These are phyloP conservation scores for Stephania cephalantha DNA, from an alignment of 164 flowering plant species.

Conservation along the genomic window DNA sequence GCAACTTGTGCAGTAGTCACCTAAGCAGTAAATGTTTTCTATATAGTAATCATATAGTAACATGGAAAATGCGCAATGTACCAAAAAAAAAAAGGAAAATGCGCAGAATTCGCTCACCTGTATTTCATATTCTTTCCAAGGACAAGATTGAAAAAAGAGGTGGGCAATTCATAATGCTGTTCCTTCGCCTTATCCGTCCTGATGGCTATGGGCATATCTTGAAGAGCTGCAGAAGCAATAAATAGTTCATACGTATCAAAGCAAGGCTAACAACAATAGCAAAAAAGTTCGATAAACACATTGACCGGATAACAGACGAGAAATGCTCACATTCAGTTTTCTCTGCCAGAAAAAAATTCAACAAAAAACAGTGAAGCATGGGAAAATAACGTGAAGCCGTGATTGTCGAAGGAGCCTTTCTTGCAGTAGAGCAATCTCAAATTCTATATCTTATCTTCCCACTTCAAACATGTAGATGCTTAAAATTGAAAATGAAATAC, in stretches of 20 bases:
- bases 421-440: no score
- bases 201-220: constrained; percentile 85
- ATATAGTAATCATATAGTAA: no score
- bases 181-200: constrained; percentile 61
- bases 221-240: constrained; percentile 38
- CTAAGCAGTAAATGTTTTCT: no score
- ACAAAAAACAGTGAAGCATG: no score
- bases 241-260: background rate
- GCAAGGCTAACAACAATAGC: background rate
- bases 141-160: constrained; percentile 84
- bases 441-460: no score
- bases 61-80: no score
- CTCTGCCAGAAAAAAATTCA: no score
- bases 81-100: background rate
- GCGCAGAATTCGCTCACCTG: constrained; percentile 40
- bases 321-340: background rate
- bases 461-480: no score
- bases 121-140: constrained; percentile 82
- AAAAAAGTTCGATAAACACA: background rate
- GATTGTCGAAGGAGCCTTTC: no score
- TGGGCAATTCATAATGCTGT: constrained; percentile 88
- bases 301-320: background rate
- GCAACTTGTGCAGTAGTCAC: no score
- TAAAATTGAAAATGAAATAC: no score
- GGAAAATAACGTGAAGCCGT: no score